Base-by-base conservation (phyloP, 306 rosid species). In the Rubus idaeus region DNA sequence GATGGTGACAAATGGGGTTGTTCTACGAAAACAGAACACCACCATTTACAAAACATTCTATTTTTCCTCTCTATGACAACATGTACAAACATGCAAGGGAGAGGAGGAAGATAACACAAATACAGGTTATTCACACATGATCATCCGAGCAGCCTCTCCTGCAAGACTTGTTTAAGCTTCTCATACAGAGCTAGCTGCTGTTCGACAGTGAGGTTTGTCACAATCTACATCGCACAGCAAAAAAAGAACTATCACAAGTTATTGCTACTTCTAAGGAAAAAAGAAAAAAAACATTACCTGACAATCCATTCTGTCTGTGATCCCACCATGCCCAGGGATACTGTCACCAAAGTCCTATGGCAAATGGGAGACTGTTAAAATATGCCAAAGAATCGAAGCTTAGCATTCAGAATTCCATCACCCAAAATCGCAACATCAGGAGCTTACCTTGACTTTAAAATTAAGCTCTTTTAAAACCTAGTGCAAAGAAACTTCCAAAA, bases 291-390 rank as follows among this genome's bases (percentile, higher is more conserved):
- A 11, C 56, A 76, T 42, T 82, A 96, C 99, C 99, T 96, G 99
- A 84, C 99, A 96, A 81, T 96, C 99, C 99, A 96, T 96, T 84
- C 98, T 88, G 81, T 96, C 98, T 45, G 99, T 96, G 77, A 96
- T 89, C 85, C 98, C 99, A 80, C 99, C 99, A 35, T 96, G 99
- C 55, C 98, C 99, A 2, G 99, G 99, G 80, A 96, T 96, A 80
- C 99, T 96, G 74, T 96, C 97, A 30, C 99, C 99, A 85, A 96
- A 96, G 78, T 96, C 99, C 99, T 96, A 87, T 79, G 23, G 71
- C 53, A 85, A 75, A 65, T 73, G 80, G 68, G 44, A 73, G 47
- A 45, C 10, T 40, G 47, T 73, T 68, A 65, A 21, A 46, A 68
- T 56, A 77, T 68, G 53, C 77, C 76, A 49, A 67, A 77, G 51